Base-by-base conservation (phyloP, 2,329 filamentous ascomycete genomes). In the Fusarium xyrophilum region DNA sequence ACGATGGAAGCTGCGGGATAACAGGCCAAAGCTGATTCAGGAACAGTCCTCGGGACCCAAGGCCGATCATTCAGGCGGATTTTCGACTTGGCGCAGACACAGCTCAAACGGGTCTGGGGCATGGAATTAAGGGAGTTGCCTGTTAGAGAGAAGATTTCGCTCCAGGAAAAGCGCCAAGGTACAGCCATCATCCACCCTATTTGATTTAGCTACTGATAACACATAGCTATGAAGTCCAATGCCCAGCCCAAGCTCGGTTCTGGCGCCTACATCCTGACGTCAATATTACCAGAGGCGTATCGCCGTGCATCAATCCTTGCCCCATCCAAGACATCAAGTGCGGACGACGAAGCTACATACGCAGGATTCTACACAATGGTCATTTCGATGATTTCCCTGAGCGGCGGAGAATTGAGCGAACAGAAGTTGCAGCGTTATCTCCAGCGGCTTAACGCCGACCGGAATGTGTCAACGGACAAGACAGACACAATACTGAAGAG, bases 121-220 rank as follows among this genome's bases (percentile, higher is more conserved):
- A 97, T 98, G 93, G 86, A 94, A 77, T 86, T 99, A 84, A 84
- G 88, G 7, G 94, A 97, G 79, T 83, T 98, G 51, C 93, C 96
- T 0, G 83, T 86, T 3, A 87, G 86, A 74, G 95, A 97, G 74
- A 96, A 93, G 78, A 85, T 92, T 50, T 93, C 93, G 1, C 80
- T 97, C 35, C 89, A 88, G 62, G 92, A 97, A 68, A 87, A 87
- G 76, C 88, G 93, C 72, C 89, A 91, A 83, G 91, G 91, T 89
- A 80, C 64, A 81, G 53, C 43, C 19, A 25, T 19, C 7, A 15
- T 15, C 10, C 23, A 42, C 7, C 4, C 0, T 13, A 3, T 5
- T 19, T 15, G 58, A 53, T 21, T 51, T 33, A 30, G 23, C 17
- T 15, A 39, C 40, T 65, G 23, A 63, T 40, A 38, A 70, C 25